phyloP scores from a whole-genome alignment of 495 filamentous ascomycete genomes.

The Podospora sp. region DNA sequence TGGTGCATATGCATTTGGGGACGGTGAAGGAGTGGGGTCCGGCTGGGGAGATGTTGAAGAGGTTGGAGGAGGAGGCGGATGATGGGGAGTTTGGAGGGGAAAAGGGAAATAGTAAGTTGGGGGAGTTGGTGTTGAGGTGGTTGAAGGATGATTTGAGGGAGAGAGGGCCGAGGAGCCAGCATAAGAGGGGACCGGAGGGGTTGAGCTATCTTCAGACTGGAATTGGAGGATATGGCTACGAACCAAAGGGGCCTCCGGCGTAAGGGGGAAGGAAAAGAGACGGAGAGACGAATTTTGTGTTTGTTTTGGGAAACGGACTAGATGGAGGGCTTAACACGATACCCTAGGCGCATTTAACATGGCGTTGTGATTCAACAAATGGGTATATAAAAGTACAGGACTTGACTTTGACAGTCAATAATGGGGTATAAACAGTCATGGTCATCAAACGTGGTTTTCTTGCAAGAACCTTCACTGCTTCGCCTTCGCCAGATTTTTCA shows the following conservation, averaged over 20 bases:
- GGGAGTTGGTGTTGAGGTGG: slow-evolving; percentile 86
- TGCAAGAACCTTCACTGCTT: slow-evolving; percentile 18
- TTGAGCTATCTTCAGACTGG: slow-evolving; percentile 72
- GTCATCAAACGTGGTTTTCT: background rate
- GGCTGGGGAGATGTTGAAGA: slow-evolving; percentile 54
- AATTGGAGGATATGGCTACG: slow-evolving; percentile 79
- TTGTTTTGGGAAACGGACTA: background rate
- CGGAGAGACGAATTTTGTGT: background rate
- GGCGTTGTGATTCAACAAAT: slow-evolving; percentile 21
- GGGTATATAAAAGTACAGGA: slow-evolving; percentile 13
- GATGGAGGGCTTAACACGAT: slow-evolving; percentile 15
- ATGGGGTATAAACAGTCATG: background rate
- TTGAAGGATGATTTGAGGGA: slow-evolving; percentile 78
- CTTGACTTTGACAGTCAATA: background rate
- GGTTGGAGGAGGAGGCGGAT: slow-evolving; percentile 31
- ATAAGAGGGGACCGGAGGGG: slow-evolving; percentile 61
- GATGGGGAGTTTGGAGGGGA: slow-evolving; percentile 43
- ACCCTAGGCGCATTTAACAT: slow-evolving; percentile 33
- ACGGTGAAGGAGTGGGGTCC: slow-evolving; percentile 81
- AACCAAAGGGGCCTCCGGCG: slow-evolving; percentile 51
- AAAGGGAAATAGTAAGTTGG: slow-evolving; percentile 72
- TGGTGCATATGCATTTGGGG: slow-evolving; percentile 92
- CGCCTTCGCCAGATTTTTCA: slow-evolving; percentile 67
- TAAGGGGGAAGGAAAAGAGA: slow-evolving; percentile 16
- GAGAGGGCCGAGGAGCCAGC: slow-evolving; percentile 71